Evolutionary conservation across 2,329 filamentous ascomycete species (phyloP), one percentile per base, ranked within the genome.

Genomic region (Sporothrix schenckii): DNA sequence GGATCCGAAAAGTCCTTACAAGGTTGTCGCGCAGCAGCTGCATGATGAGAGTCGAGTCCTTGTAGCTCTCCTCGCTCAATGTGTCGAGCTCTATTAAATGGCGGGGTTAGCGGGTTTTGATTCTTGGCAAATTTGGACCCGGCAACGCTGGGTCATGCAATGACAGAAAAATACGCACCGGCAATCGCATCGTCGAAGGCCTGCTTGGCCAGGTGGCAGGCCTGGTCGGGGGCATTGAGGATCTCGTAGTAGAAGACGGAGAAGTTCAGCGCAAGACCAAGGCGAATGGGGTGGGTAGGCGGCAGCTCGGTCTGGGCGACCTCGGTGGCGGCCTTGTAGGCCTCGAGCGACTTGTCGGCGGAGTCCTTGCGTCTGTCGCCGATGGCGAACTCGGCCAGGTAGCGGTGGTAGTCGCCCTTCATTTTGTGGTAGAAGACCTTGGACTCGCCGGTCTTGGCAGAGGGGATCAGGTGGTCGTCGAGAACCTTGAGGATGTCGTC

Each of bases 371-470:
- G 93, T 86, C 92, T 93, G 81, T 97, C 93, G 79, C 93, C 92
- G 81, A 92, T 86, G 79, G 93, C 94, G 81, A 97, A 97, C 87
- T 97, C 94, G 80, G 94, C 94, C 74, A 97, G 92, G 86, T 97
- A 97, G 81, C 94, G 93, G 90, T 97, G 93, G 88, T 97, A 97
- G 85, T 97, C 94, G 83, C 94, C 94, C 92, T 97, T 97, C 93
- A 98, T 98, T 91, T 98, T 98, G 91, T 98, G 94, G 87, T 97
- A 97, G 86, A 98, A 98, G 78, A 98, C 94, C 90, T 97, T 97
- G 79, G 93, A 97, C 87, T 98, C 94, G 83, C 94, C 94, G 79
- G 89, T 93, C 87, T 95, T 91, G 77, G 94, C 94, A 78, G 92
- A 95, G 77, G 93, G 92, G 79, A 98, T 97, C 79, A 98, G 87